Conservation (phyloP, 495 filamentous ascomycete species). For the Aspergillus kassunensis region DNA sequence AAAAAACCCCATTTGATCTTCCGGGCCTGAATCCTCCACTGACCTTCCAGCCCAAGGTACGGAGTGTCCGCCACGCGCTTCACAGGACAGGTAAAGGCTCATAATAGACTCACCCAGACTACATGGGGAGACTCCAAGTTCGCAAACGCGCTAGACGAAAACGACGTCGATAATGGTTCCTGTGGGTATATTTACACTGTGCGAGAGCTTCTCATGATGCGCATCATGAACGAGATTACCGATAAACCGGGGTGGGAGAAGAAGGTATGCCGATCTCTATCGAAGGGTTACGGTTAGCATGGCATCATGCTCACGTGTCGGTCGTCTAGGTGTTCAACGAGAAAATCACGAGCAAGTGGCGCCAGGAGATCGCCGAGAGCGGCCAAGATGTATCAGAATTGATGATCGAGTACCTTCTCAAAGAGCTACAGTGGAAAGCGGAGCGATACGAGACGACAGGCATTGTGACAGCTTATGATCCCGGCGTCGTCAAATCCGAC, state of each 20-base stretch:
- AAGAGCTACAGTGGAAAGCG: constrained; percentile 48
- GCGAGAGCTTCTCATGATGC: constrained; percentile 38
- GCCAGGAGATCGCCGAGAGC: constrained; percentile 13
- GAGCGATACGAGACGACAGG: background rate
- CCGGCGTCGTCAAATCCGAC: constrained; percentile 13
- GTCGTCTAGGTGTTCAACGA: constrained; percentile 9
- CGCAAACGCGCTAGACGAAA: too few species aligned
- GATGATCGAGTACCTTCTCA: constrained; percentile 51
- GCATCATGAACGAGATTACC: constrained; percentile 34
- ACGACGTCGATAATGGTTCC: too few species aligned
- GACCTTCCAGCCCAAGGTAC: too few species aligned
- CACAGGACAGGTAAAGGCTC: too few species aligned
- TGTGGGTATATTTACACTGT: constrained; percentile 19
- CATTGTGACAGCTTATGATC: background rate
- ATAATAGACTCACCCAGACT: too few species aligned
- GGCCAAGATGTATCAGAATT: constrained; percentile 32
- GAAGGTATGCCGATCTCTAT: constrained; percentile 10
- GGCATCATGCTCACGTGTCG: background rate
- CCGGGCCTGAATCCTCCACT: too few species aligned
- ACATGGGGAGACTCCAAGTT: too few species aligned
- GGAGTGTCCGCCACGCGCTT: too few species aligned
- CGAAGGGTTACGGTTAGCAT: too few species aligned
- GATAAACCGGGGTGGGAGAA: constrained; percentile 46
- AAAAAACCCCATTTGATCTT: too few species aligned
- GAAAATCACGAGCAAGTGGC: constrained; percentile 13